Percentiles rank a stretch among this genome's conserved stretches.
phyloP scores from a whole-genome alignment of 1,284 basidiomycete species.

The Trametes versicolor region DNA sequence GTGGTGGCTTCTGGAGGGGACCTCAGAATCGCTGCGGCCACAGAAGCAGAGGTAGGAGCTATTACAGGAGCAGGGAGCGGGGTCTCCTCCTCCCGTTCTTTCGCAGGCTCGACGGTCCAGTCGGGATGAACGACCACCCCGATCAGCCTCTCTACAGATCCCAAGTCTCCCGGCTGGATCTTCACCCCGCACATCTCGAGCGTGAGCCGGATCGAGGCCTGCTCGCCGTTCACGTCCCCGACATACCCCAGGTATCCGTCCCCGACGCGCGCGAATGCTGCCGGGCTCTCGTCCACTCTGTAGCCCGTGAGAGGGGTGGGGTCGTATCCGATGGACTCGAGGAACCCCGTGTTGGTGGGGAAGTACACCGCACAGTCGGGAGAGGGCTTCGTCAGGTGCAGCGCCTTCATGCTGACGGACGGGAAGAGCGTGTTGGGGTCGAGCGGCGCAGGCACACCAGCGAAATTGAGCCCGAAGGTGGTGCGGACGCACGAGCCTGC shows the following conservation, averaged over 20 bases:
- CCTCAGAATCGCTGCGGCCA: too few species aligned
- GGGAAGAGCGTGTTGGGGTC: constrained; percentile 21
- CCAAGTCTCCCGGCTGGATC: constrained; percentile 32
- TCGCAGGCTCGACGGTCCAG: not conserved
- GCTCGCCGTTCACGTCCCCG: constrained; percentile 37
- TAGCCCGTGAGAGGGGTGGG: constrained; percentile 15
- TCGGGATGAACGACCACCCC: constrained; percentile 8
- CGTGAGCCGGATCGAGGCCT: constrained; percentile 29
- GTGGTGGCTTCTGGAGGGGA: not conserved
- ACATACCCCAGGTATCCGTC: constrained; percentile 34
- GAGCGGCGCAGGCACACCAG: constrained; percentile 33
- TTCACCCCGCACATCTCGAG: constrained; percentile 37
- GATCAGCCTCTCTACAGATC: constrained; percentile 8
- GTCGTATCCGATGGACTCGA: constrained; percentile 28
- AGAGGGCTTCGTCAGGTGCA: constrained; percentile 28
- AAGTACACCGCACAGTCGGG: constrained; percentile 30
- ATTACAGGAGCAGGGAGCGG: constrained; percentile 1
- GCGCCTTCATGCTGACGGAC: constrained; percentile 32
- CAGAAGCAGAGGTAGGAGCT: too few species aligned
- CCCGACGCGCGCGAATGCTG: constrained; percentile 32
- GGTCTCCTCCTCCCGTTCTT: constrained; percentile 15
- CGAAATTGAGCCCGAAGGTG: constrained; percentile 33
- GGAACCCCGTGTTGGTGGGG: constrained; percentile 21
- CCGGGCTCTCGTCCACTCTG: constrained; percentile 31
- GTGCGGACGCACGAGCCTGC: constrained; percentile 31